phyloP scores from a whole-genome alignment of 495 filamentous ascomycete species.

The Apodospora peruviana region DNA sequence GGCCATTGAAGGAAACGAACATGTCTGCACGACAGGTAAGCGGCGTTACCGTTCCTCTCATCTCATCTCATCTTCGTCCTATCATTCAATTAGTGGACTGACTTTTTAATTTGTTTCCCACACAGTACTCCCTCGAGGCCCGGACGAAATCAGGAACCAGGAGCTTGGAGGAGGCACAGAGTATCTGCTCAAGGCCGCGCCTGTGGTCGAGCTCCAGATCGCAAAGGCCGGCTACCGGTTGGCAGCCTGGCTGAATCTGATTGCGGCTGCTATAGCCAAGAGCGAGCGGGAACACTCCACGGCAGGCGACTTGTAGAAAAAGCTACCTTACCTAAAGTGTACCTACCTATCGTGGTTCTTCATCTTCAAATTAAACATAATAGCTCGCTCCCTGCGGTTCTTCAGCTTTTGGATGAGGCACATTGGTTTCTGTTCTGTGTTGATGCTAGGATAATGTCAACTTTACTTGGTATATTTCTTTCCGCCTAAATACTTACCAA shows the following conservation, averaged over 20 bases:
- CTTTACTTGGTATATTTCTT: no score
- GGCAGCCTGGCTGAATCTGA: slow-evolving; percentile 55
- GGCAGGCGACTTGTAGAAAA: slow-evolving; percentile 12
- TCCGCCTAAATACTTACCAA: no score
- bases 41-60: background rate
- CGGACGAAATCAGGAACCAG: slow-evolving; percentile 44
- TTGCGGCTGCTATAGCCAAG: slow-evolving; percentile 28
- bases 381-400: no score
- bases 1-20: slow-evolving; percentile 56
- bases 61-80: background rate
- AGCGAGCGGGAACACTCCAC: background rate
- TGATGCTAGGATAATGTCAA: no score
- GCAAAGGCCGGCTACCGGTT: slow-evolving; percentile 70
- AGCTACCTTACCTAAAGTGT: background rate
- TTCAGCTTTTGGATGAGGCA: no score
- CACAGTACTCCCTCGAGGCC: slow-evolving; percentile 54
- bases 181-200: slow-evolving; percentile 59
- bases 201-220: slow-evolving; percentile 65
- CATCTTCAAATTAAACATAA: no score
- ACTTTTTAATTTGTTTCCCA: no score
- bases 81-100: no score
- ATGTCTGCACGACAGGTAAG: slow-evolving; percentile 51
- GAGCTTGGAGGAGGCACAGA: slow-evolving; percentile 47
- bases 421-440: no score
- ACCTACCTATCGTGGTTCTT: no score